Percentiles rank a stretch among this genome's conserved stretches.
phyloP scores from a whole-genome alignment of 257 asterid genomes.

The Ilex aquifolium region DNA sequence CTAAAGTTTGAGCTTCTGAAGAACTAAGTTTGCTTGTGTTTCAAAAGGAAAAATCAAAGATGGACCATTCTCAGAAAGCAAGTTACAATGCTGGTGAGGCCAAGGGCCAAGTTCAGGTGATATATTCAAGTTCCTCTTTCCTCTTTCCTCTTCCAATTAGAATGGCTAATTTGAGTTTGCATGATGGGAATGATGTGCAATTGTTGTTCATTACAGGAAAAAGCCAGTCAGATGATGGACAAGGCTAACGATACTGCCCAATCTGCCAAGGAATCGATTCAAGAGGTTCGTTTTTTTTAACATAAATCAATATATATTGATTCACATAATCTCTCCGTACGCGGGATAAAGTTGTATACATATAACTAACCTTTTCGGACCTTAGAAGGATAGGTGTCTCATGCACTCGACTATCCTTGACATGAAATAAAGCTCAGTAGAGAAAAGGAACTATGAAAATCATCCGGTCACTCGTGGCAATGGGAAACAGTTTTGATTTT shows the following conservation, averaged over 20 bases:
- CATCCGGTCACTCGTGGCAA: no score
- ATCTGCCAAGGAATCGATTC: slow-evolving; percentile 33
- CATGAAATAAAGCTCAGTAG: no score
- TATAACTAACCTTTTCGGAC: background rate
- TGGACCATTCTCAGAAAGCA: background rate
- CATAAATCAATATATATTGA: no score
- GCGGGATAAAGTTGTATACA: background rate
- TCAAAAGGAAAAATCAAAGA: slow-evolving; percentile 1
- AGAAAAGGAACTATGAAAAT: no score
- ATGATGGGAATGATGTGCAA: background rate
- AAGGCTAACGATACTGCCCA: slow-evolving; percentile 27
- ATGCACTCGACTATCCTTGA: no score
- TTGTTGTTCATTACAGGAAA: slow-evolving; percentile 21
- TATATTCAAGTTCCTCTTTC: background rate
- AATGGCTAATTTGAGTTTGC: no score
- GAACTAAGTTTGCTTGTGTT: background rate
- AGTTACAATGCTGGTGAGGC: slow-evolving; percentile 15
- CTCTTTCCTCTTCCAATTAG: no score
- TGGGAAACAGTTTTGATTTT: no score
- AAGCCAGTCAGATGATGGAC: slow-evolving; percentile 28
- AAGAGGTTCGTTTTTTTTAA: slow-evolving; percentile 16
- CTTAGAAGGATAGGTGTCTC: no score
- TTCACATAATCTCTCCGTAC: no score
- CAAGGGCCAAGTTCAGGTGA: slow-evolving; percentile 20
- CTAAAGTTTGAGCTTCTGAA: background rate